Percentiles rank a stretch among this genome's conserved stretches.
Conservation (phyloP, 257 asterid species). For the Fraxinus pennsylvanica region DNA sequence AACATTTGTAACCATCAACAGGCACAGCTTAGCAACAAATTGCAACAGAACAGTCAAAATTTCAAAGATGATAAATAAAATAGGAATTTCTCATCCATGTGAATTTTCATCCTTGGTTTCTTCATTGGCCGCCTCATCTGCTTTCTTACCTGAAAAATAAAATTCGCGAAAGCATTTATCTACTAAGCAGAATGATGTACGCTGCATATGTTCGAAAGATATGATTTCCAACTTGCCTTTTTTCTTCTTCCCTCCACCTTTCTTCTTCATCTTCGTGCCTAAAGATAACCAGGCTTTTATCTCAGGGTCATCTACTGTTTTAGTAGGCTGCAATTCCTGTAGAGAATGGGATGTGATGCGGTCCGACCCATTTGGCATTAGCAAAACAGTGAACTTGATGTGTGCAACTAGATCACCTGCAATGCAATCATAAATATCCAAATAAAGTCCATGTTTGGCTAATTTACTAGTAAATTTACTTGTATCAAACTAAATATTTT, state of each 20-base stretch:
- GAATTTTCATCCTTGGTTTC: background rate
- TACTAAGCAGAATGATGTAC: background rate
- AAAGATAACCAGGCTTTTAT: conserved; percentile 78
- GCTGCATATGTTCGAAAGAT: background rate
- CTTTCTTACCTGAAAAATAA: conserved; percentile 1
- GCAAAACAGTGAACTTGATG: conserved; percentile 81
- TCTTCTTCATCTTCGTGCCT: conserved; percentile 12
- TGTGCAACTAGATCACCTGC: conserved; percentile 95
- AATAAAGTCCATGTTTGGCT: background rate
- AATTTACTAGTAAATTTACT: too few relatives aligned
- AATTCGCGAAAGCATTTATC: background rate
- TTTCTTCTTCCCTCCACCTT: conserved; percentile 2
- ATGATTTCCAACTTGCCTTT: background rate
- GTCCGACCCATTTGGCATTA: conserved; percentile 94
- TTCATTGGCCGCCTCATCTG: background rate
- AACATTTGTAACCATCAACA: background rate
- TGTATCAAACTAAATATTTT: background rate
- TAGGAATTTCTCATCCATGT: background rate
- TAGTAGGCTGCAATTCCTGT: conserved; percentile 79
- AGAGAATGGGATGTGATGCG: conserved; percentile 77
- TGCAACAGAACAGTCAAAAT: background rate
- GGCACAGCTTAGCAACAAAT: conserved; percentile 1
- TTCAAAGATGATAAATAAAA: background rate
- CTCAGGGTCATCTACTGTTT: conserved; percentile 75
- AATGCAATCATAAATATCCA: conserved; percentile 16